phyloP scores from a whole-genome alignment of 2,329 filamentous ascomycete genomes.

The Aspergillus proliferans region DNA sequence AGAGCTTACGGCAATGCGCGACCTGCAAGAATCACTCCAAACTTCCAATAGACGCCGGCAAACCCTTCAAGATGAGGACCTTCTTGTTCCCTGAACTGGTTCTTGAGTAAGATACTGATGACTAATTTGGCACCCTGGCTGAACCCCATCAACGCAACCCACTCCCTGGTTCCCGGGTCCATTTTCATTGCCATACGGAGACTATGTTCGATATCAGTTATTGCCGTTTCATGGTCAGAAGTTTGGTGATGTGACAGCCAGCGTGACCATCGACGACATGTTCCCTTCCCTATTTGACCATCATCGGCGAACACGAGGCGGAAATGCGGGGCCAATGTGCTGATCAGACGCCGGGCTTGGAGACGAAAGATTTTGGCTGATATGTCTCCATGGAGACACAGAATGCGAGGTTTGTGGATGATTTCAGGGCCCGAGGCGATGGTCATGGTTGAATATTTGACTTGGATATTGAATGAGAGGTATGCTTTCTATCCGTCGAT shows the following conservation, averaged over 20 bases:
- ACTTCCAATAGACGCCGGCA: slow-evolving; percentile 23
- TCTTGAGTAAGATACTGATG: slow-evolving; percentile 53
- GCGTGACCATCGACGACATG: slow-evolving; percentile 42
- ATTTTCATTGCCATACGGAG: slow-evolving; percentile 37
- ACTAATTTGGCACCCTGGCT: slow-evolving; percentile 61
- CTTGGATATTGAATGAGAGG: too few relatives aligned
- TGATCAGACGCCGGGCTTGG: slow-evolving; percentile 57
- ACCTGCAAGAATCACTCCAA: slow-evolving; percentile 58
- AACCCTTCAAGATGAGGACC: background rate
- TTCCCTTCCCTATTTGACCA: slow-evolving; percentile 59
- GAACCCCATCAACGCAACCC: slow-evolving; percentile 59
- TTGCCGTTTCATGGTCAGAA: slow-evolving; percentile 43
- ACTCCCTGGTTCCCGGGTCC: slow-evolving; percentile 53
- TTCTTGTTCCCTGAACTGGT: slow-evolving; percentile 46
- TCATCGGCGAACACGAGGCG: slow-evolving; percentile 69
- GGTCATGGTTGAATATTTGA: too few relatives aligned
- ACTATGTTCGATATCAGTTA: slow-evolving; percentile 33
- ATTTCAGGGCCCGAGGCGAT: slow-evolving; percentile 1
- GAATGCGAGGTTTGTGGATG: slow-evolving; percentile 53
- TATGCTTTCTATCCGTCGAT: too few relatives aligned
- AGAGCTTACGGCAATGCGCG: slow-evolving; percentile 20
- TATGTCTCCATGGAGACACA: slow-evolving; percentile 74
- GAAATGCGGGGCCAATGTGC: slow-evolving; percentile 51
- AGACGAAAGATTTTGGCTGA: slow-evolving; percentile 63
- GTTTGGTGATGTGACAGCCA: slow-evolving; percentile 41